Base-by-base conservation (phyloP, 73 alveolate species). In the Stentor coeruleus region DNA sequence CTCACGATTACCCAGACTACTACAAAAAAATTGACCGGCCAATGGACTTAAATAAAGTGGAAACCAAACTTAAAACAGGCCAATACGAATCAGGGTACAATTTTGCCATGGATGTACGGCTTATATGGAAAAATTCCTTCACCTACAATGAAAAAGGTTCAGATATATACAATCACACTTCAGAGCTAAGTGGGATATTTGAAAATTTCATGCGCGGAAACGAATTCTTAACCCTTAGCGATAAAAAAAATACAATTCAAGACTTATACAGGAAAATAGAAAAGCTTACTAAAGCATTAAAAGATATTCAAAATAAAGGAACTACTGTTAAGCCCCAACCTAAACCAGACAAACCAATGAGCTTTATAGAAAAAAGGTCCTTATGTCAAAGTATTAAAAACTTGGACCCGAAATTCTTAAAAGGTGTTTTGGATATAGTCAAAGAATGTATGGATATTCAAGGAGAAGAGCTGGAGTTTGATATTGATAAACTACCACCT, bases 381-480 rank as follows among this genome's bases (percentile, higher is more conserved):
- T 40, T 75, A 2, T 37, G 83, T 75, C 59, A 40, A 39, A 75
- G 58, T 39, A 75, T 75, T 0, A 75, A 40, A 33, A 75, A 35
- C 2, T 35, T 75, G 41, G 83, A 75, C 38, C 81, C 83, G 0
- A 75, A 75, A 75, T 38, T 20, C 39, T 75, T 75, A 38, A 75
- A 39, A 75, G 83, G 83, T 20, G 83, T 75, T 39, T n/a, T 75
- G 58, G 72, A 75, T 1, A 75, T 75, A 0, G 83, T 75, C 79
- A 20, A 66, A 66, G 79, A 66, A 33, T 66, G 79, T 2, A 66
- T 66, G 79, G 79, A 66, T 2, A 31, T 66, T 40, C 36, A 66
- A 66, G 88, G 87, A 20, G 90, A 90, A 83, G 90, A 92, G 84
- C 81, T 92, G 59, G 97, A 92, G 84, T 92, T 92, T 81, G 97